These are phyloP conservation scores for Picea engelmannii DNA, from an alignment of 83 land plant species.

Conservation along the genomic window DNA sequence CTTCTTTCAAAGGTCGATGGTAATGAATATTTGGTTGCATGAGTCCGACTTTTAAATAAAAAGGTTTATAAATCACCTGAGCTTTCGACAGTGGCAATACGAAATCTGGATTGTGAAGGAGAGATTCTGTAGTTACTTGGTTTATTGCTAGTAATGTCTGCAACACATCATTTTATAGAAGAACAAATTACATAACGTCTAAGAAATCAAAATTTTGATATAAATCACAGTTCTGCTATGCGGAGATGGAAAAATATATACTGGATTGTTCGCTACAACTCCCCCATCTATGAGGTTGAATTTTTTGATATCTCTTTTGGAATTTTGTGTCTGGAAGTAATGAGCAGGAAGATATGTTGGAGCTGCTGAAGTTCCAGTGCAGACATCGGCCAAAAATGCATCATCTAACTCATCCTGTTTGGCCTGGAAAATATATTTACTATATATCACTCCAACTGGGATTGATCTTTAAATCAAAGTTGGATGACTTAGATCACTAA, in stretches of 20 bases:
- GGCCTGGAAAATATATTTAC: not conserved
- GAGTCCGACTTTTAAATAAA: too few species aligned
- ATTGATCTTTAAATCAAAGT: too few species aligned
- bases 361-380: not conserved
- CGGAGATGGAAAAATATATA: not conserved
- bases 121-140: not conserved
- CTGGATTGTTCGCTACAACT: not conserved
- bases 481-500: too few species aligned
- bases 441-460: too few species aligned
- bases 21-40: too few species aligned
- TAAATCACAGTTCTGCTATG: too few species aligned
- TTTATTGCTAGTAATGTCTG: not conserved
- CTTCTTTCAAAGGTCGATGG: too few species aligned
- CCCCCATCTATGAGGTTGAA: conserved; percentile 22
- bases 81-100: too few species aligned
- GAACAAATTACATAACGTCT: not conserved
- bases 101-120: too few species aligned
- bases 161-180: not conserved
- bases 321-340: not conserved
- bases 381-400: not conserved
- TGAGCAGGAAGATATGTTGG: too few species aligned
- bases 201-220: too few species aligned
- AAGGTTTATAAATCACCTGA: too few species aligned
- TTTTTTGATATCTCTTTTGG: not conserved
- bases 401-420: not conserved